phyloP scores from a whole-genome alignment of 2,329 filamentous ascomycete genomes.

The Trichoderma simmonsii region DNA sequence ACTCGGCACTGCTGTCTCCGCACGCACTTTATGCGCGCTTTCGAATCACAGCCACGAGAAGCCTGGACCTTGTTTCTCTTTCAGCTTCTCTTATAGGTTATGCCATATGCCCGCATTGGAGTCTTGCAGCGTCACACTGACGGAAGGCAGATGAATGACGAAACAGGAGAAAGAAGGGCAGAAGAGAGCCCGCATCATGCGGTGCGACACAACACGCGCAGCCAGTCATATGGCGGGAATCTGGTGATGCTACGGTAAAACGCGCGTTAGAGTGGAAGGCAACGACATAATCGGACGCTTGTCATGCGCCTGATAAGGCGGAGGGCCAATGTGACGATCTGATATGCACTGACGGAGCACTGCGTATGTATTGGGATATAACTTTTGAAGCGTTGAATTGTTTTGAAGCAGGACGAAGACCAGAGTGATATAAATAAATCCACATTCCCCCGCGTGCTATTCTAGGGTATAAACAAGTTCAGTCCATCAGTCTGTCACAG shows the following conservation, averaged over 20 bases:
- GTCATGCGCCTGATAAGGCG: not conserved
- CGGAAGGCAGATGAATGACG: not conserved
- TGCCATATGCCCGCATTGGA: not conserved
- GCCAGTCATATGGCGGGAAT: not conserved
- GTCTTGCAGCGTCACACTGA: slow-evolving; percentile 7
- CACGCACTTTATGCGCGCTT: not conserved
- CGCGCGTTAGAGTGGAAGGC: not conserved
- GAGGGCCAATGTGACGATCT: not conserved
- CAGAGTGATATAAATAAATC: not conserved
- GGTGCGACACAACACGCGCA: not conserved
- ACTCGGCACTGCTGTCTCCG: slow-evolving; percentile 7
- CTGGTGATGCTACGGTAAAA: not conserved
- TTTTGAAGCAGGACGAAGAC: not conserved
- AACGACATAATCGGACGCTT: not conserved
- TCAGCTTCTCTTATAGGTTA: not conserved
- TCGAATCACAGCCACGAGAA: not conserved
- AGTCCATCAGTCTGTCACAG: not conserved
- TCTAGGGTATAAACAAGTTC: not conserved
- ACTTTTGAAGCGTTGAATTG: not conserved
- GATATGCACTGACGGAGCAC: not conserved
- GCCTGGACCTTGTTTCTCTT: not conserved
- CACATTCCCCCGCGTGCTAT: not conserved
- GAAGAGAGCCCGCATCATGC: not conserved
- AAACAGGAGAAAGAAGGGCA: not conserved
- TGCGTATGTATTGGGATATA: not conserved